Conservation (phyloP, 2,329 filamentous ascomycete species). For the Ophiostoma perfectum region DNA sequence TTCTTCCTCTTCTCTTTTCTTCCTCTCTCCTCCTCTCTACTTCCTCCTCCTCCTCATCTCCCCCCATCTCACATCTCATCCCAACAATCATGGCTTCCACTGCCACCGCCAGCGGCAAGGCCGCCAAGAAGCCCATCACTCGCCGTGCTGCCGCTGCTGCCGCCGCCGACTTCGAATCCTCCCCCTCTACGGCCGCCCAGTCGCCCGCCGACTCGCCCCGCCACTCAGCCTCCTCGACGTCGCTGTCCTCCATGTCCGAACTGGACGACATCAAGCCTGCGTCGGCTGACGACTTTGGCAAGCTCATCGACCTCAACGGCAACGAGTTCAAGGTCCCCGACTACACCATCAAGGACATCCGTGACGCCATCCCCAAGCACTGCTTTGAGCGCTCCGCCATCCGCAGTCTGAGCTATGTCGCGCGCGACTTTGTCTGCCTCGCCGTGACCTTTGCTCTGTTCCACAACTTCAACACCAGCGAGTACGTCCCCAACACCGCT, state of each 20-base stretch:
- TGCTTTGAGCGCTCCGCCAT: conserved; percentile 84
- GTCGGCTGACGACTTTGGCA: conserved; percentile 47
- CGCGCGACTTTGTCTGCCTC: conserved; percentile 69
- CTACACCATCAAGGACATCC: conserved; percentile 96
- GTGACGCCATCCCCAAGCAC: conserved; percentile 94
- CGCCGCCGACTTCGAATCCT: conserved; percentile 41
- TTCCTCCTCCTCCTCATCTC: not conserved
- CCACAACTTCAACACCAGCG: conserved; percentile 84
- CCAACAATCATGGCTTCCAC: conserved; percentile 46
- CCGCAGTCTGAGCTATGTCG: conserved; percentile 74
- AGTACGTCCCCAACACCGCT: conserved; percentile 66
- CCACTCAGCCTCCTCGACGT: conserved; percentile 73
- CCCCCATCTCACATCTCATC: not conserved
- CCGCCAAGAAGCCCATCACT: conserved; percentile 41
- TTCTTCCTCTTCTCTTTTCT: not conserved
- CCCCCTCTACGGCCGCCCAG: conserved; percentile 51
- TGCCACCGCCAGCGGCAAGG: conserved; percentile 33
- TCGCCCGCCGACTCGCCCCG: conserved; percentile 57
- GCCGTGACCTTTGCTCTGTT: conserved; percentile 77
- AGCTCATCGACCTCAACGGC: conserved; percentile 85
- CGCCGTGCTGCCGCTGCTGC: conserved; percentile 44
- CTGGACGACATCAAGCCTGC: conserved; percentile 55
- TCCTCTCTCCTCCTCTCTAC: not conserved
- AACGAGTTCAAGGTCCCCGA: conserved; percentile 91
- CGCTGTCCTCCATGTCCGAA: conserved; percentile 81